A percentile compares a stretch with the other conserved stretches of the same genome.
These are phyloP conservation scores for Pestalotiopsis sp. DNA, from an alignment of 2,329 filamentous ascomycete species.

Conservation along the genomic window DNA sequence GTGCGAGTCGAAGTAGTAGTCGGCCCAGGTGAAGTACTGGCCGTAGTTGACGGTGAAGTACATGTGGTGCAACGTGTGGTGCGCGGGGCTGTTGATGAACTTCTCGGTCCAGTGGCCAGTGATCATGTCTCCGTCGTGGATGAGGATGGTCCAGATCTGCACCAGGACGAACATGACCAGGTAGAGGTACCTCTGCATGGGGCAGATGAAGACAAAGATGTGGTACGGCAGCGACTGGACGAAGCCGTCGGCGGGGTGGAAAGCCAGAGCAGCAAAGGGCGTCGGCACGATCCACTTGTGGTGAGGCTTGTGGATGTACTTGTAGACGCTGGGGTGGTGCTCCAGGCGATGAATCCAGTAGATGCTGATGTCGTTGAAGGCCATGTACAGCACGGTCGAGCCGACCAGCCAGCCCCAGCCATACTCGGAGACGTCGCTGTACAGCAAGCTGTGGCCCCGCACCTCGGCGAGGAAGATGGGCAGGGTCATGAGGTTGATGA, in stretches of 20 bases:
- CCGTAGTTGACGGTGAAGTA: constrained; percentile 54
- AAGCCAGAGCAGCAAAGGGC: constrained; percentile 48
- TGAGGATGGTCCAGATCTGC: constrained; percentile 52
- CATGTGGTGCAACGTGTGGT: constrained; percentile 52
- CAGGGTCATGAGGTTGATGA: constrained; percentile 46
- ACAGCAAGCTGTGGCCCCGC: constrained; percentile 47
- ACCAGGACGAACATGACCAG: constrained; percentile 45
- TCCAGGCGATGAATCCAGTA: constrained; percentile 74
- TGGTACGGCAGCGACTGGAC: constrained; percentile 50
- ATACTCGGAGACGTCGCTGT: constrained; percentile 40
- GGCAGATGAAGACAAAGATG: constrained; percentile 46
- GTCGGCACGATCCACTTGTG: constrained; percentile 79
- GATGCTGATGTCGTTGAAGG: constrained; percentile 48
- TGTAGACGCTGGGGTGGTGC: constrained; percentile 78
- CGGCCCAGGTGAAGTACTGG: constrained; percentile 52
- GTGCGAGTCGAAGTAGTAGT: constrained; percentile 47
- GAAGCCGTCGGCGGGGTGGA: constrained; percentile 49
- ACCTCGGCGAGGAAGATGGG: constrained; percentile 50
- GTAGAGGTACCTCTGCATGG: constrained; percentile 48
- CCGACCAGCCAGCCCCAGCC: constrained; percentile 41
- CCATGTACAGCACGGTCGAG: constrained; percentile 44
- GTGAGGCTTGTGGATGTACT: constrained; percentile 91
- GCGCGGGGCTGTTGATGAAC: constrained; percentile 50
- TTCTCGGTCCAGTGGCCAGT: constrained; percentile 48
- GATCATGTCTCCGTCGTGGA: constrained; percentile 53